Evolutionary conservation across 2,329 filamentous ascomycete species (phyloP), one percentile per base, ranked within the genome.

Genomic region (Diaporthe humulicola): DNA sequence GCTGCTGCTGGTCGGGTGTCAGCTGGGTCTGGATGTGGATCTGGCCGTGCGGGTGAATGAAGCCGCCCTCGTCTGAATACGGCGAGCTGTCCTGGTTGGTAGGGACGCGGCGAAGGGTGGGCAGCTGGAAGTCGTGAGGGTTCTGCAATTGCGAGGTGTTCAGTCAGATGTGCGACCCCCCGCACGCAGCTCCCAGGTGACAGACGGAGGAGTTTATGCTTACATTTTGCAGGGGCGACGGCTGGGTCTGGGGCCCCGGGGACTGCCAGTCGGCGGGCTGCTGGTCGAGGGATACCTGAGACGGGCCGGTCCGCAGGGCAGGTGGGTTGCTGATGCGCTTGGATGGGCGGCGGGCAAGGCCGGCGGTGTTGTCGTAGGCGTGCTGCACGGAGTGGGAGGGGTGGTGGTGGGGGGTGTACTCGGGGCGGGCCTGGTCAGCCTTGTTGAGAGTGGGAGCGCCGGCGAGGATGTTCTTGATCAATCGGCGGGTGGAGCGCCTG

Each of bases 401-500:
- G 78, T 74, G 75, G 30, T 77, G 77, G 19, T 77, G 75, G 71
- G 79, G 79, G 38, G 77, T 71, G 33, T 78, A 76, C 78, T 71
- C 79, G 76, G 36, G 78, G 79, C 74, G 79, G 74, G 71, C 79
- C 79, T 71, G 67, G 9, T 76, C 74, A 28, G 52, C 30, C 72
- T 71, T 76, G 81, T 60, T 80, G 79, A 77, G 79, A 78, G 36
- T 72, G 79, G 80, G 82, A 81, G 64, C 85, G 77, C 86, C 84
- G 73, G 84, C 83, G 76, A 90, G 86, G 77, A 90, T 87, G 78
- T 86, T 88, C 82, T 87, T 90, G 81, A 91, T 86, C 76, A 90
- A 82, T 79, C 87, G 88, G 77, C 88, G 86, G 57, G 88, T 87
- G 58, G 87, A 89, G 75, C 87, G 87, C 79, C 88, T 88, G 75